Conservation (phyloP, 2,329 filamentous ascomycete species). For the Podosphaera leucotricha region DNA sequence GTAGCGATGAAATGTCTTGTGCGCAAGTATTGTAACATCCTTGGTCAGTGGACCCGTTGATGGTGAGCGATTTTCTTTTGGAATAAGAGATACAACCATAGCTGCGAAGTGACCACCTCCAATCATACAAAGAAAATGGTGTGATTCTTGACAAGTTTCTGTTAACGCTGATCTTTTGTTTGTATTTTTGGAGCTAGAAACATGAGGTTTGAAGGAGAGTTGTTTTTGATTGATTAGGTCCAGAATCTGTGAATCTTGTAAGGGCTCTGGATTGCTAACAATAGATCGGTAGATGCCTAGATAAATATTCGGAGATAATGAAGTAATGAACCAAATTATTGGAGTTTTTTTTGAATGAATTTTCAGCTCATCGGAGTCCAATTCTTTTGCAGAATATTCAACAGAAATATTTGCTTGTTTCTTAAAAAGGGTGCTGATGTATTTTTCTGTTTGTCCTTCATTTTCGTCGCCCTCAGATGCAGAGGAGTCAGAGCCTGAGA, state of each 20-base stretch:
- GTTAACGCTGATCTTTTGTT: conserved; percentile 33
- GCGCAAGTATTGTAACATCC: conserved; percentile 69
- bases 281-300: conserved; percentile 72
- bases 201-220: conserved; percentile 33
- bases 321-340: conserved; percentile 65
- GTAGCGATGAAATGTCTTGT: conserved; percentile 96
- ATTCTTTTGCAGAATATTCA: conserved; percentile 22
- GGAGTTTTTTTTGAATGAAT: conserved; percentile 42
- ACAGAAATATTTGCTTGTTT: conserved; percentile 45
- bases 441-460: conserved; percentile 25
- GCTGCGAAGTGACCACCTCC: conserved; percentile 93
- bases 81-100: conserved; percentile 78
- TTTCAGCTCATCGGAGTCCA: conserved; percentile 24
- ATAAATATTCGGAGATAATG: conserved; percentile 54
- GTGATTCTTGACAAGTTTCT: conserved; percentile 42
- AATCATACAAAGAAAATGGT: conserved; percentile 96
- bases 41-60: conserved; percentile 49
- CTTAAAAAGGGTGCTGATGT: conserved; percentile 38
- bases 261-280: conserved; percentile 49
- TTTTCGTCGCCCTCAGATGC: conserved; percentile 41
- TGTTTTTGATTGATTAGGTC: conserved; percentile 57
- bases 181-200: conserved; percentile 23
- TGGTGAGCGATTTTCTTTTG: conserved; percentile 47
- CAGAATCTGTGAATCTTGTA: conserved; percentile 34
- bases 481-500: conserved; percentile 62